Base-by-base conservation (phyloP, 2,329 filamentous ascomycete genomes). In the Lachnellula arida region DNA sequence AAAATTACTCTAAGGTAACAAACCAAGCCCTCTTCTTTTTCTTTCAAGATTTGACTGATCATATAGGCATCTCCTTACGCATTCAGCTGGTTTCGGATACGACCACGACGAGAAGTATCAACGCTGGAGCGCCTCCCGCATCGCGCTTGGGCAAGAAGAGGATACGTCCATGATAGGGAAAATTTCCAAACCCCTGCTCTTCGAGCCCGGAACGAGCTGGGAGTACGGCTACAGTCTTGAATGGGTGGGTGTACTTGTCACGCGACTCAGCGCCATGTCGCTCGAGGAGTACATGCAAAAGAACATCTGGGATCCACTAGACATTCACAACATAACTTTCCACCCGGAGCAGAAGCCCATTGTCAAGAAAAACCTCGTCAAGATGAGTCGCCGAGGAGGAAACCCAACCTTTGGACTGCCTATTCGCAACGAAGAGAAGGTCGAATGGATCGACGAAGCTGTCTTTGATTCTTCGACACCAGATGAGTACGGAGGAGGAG, bases 141-240 rank as follows among this genome's bases (percentile, higher is more conserved):
- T 28, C 9, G 28, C 28, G 8, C 28, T 28, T 28, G 28, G 28
- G 28, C 28, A 28, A 28, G 28, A 28, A 28, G 28, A 28, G 28
- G 28, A 28, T 28, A 28, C 7, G 2, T 28, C 28, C 28, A 28
- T 28, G 28, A 28, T 28, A 8, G 28, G 28, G 28, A 28, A 7
- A 2, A 39, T 39, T 39, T 8, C 14, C 37, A 12, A 47, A 22
- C 84, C 84, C 1, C 68, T 88, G 15, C 67, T 86, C 1, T 83
- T 84, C 59, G 84, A 88, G 62, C 84, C 85, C 0, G 84, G 84
- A 0, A 75, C 78, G 28, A 73, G 72, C 3, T 87, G 81, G 79
- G 75, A 82, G 56, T 87, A 87, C n/a, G 78, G 79, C 1, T 71
- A 72, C 6, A 66, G 67, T 15, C 70, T 81, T 7, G 80, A 82